Base-by-base conservation (phyloP, 805 yeast species). In the Candida sphagnicola region DNA sequence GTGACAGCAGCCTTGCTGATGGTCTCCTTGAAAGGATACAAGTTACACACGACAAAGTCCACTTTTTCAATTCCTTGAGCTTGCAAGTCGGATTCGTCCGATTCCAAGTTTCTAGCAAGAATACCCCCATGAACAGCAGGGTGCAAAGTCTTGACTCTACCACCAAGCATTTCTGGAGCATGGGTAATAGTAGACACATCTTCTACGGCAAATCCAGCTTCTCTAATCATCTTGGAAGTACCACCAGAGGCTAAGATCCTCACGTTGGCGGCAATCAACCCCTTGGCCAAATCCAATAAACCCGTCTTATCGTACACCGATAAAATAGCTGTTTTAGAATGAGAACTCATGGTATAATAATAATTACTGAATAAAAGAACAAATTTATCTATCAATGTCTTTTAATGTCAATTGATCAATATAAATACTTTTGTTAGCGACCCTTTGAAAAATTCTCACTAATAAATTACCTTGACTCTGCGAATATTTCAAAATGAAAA, bases 121-220 rank as follows among this genome's bases (percentile, higher is more conserved):
- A 93, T 93, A 64, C 95, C 95, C 54, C 96, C 99, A 64, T 93
- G 99, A 45, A 93, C 96, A 21, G 98, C 99, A 29, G 99, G 99
- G 63, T 93, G 99, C 54, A 93, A 75, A 43, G 99, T 93, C 74
- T 93, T 93, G 53, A 93, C 99, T 69, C 99, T 80, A 48, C 99
- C 99, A 47, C 97, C 96, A 51, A 93, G 75, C 96, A 93, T 93
- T 68, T 93, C 99, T 38, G 99, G 99, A 29, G 98, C 98, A 59
- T 93, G 96, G 26, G 99, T 93, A 62, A 93, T 88, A 43, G 93
- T 62, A 29, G 95, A 82, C 29, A 93, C 96, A 58, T 93, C 99
- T 50, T 91, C 96, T 13, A 93, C 98, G 32, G 95, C 91, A 80
- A 93, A 91, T 10, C 98, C 98, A 40, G 97, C 95, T 65, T 90